Percentiles rank a stretch among this genome's conserved stretches.
Evolutionary conservation across 805 yeast genomes (phyloP).

Genomic region (Teunomyces pallodes): DNA sequence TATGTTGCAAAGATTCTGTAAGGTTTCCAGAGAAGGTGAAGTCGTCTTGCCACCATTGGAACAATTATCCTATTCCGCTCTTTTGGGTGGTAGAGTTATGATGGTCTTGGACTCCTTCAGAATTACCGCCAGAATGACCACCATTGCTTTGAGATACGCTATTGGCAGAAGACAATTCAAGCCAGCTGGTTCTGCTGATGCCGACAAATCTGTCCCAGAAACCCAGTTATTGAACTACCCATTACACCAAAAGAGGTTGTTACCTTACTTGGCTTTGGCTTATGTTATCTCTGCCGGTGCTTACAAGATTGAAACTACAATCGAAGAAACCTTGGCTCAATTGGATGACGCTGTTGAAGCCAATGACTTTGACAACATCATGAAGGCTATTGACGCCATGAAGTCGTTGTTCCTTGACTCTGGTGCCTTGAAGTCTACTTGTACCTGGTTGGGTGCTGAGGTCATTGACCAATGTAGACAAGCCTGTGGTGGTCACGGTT

Average conservation of each 20-base stretch:
- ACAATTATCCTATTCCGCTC: slow-evolving; percentile 84
- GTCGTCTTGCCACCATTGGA: slow-evolving; percentile 81
- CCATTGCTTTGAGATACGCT: slow-evolving; percentile 86
- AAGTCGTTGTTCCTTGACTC: slow-evolving; percentile 81
- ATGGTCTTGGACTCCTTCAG: slow-evolving; percentile 88
- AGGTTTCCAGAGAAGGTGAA: slow-evolving; percentile 64
- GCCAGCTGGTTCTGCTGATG: slow-evolving; percentile 36
- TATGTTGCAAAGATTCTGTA: slow-evolving; percentile 78
- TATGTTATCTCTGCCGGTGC: slow-evolving; percentile 77
- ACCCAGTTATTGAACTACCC: slow-evolving; percentile 82
- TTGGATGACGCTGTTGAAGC: slow-evolving; percentile 54
- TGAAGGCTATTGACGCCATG: slow-evolving; percentile 53
- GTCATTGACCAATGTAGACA: slow-evolving; percentile 89
- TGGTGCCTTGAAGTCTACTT: slow-evolving; percentile 84
- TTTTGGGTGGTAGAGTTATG: slow-evolving; percentile 82
- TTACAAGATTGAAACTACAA: slow-evolving; percentile 53
- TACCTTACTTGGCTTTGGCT: slow-evolving; percentile 80
- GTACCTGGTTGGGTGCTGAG: slow-evolving; percentile 81
- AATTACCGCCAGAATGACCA: slow-evolving; percentile 72
- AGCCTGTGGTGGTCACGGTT: slow-evolving; percentile 95
- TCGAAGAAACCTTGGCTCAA: slow-evolving; percentile 47
- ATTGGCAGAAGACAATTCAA: slow-evolving; percentile 84
- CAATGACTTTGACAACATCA: slow-evolving; percentile 45
- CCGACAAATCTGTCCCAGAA: slow-evolving; percentile 35
- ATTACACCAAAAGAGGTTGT: slow-evolving; percentile 80